A percentile compares a stretch with the other conserved stretches of the same genome.
phyloP scores from a whole-genome alignment of 75 land plant genomes.

The Larix kaempferi region DNA sequence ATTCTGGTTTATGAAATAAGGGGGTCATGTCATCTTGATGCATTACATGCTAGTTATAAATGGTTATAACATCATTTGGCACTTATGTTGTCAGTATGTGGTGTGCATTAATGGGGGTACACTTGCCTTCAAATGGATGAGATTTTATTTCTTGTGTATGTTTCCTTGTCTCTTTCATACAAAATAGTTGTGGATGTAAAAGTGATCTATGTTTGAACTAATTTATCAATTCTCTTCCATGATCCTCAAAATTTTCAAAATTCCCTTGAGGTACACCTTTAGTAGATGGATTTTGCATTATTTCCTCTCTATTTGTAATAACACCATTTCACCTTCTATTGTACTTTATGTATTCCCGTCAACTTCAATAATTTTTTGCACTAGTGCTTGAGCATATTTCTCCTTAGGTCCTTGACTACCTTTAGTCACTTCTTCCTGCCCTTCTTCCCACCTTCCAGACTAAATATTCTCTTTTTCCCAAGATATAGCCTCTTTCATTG shows the following conservation, averaged over 20 bases:
- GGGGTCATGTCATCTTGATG: background rate
- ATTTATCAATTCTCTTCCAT: background rate
- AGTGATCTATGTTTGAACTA: no score
- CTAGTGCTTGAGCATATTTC: no score
- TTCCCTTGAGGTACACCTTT: background rate
- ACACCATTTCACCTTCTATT: no score
- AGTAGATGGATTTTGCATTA: background rate
- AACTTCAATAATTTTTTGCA: no score
- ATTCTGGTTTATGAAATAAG: background rate
- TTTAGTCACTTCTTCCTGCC: no score
- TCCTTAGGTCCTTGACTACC: no score
- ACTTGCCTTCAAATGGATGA: background rate
- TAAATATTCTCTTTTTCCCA: no score
- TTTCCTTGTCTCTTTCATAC: no score
- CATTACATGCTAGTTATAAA: background rate
- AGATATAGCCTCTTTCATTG: no score
- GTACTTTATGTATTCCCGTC: no score
- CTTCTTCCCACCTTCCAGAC: no score
- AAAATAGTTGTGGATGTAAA: no score
- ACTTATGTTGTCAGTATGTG: background rate
- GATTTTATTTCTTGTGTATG: background rate
- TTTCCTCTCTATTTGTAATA: background rate
- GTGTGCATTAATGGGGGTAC: background rate
- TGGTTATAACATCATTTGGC: background rate
- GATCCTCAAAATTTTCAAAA: background rate